Evolutionary conservation across 805 yeast species (phyloP), one percentile per base, ranked within the genome.

Genomic region (Kodamaea restingae): DNA sequence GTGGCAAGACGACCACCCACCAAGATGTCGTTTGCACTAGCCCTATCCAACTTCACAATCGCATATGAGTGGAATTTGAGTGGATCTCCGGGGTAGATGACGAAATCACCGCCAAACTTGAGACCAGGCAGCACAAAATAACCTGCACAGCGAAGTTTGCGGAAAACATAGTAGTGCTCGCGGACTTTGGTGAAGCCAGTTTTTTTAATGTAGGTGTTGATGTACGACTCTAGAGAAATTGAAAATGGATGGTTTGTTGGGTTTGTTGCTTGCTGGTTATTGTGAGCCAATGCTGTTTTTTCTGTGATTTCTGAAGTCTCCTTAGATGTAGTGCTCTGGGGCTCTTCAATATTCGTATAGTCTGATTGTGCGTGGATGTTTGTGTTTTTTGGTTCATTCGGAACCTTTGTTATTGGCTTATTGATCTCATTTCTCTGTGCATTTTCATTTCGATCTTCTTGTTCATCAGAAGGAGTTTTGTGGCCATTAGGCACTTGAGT

Each of bases 41-140:
- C 70, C 35, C 78, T 74, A 25, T 73, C 71, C 46, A 73, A 65
- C 35, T 76, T 75, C 2, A 86, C 84, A 4, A 86, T 81, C 46
- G 80, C 69, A 58, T 91, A 96, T 2, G 97, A 84, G 61, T 91
- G 98, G 53, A 78, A 93, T 34, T 93, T 61, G 39, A 91, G 65
- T 6, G 98, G 95, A 56, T 91, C 98, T 1, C 97, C 98, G 0
- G 97, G 98, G 48, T 91, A 91, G 2, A 90, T 88, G 41, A 93
- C 76, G 52, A 78, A 88, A 39, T 79, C 79, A 4, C 96, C 95
- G 2, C 98, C 98, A 59, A 90, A 91, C 42, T 95, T 73, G 22
- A 88, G 65, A 0, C 98, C 98, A 0, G 98, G 96, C 22, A 88
- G 71, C 12, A 85, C 48, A 41, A 65, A 76, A 56, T 70, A 83